phyloP scores from a whole-genome alignment of 495 filamentous ascomycete species.

The Penicillium riverlandense region DNA sequence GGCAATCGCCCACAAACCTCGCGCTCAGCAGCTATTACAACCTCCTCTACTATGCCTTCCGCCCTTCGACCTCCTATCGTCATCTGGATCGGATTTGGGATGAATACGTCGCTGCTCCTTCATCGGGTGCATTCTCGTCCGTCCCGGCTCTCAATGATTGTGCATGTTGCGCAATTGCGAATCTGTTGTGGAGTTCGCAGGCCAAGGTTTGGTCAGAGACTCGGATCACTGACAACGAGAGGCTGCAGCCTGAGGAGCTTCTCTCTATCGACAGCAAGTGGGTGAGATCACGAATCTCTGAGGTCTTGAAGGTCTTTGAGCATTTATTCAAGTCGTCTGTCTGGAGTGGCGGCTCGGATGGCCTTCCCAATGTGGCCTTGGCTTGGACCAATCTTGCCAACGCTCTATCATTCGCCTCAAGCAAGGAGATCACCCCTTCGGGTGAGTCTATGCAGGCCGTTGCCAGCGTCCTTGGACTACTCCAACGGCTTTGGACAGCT shows the following conservation, averaged over 20 bases:
- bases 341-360: slow-evolving; percentile 40
- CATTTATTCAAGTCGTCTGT: slow-evolving; percentile 52
- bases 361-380: slow-evolving; percentile 34
- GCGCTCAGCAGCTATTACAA: slow-evolving; percentile 66
- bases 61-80: slow-evolving; percentile 51
- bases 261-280: slow-evolving; percentile 77
- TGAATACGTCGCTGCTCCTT: slow-evolving; percentile 51
- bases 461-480: slow-evolving; percentile 56
- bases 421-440: slow-evolving; percentile 85
- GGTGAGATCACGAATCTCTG: slow-evolving; percentile 62
- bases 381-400: slow-evolving; percentile 66
- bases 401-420: slow-evolving; percentile 68
- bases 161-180: slow-evolving; percentile 57
- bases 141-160: slow-evolving; percentile 33
- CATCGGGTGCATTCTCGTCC: slow-evolving; percentile 25
- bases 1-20: slow-evolving; percentile 49
- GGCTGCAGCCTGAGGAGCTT: slow-evolving; percentile 61
- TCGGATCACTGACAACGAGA: slow-evolving; percentile 50
- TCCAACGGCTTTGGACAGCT: slow-evolving; percentile 60
- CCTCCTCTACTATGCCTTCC: slow-evolving; percentile 80
- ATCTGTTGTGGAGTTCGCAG: slow-evolving; percentile 60
- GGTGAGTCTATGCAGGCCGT: slow-evolving; percentile 74
- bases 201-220: slow-evolving; percentile 66
- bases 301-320: slow-evolving; percentile 58
- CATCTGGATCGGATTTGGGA: slow-evolving; percentile 78